Evolutionary conservation across 2,329 filamentous ascomycete genomes (phyloP), one percentile per base, ranked within the genome.

Genomic region (Trichoderma simmonsii): DNA sequence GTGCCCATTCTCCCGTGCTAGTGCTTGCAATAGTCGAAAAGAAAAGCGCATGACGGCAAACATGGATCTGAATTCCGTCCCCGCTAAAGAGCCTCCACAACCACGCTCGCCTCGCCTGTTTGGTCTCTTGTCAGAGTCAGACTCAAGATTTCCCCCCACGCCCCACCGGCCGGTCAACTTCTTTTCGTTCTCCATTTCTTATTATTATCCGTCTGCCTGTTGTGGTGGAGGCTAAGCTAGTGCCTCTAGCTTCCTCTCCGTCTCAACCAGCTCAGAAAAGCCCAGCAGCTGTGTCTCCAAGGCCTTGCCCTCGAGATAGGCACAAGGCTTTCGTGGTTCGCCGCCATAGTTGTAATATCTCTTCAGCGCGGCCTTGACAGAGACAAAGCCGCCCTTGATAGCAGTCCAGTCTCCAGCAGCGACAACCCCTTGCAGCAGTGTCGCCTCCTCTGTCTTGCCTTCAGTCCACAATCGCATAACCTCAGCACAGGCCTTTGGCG

Each of bases 391-490:
- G 15, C 89, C 89, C 76, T 91, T 86, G 73, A 92, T 92, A 61
- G 89, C 89, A 0, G 86, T 86, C 91, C 91, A 93, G 80, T 93
- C 91, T 26, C 89, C 91, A 39, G 86, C 82, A 1, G 90, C 90
- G 26, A 93, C 86, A 34, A 91, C 79, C 43, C 85, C 88, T 80
- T 93, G 92, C 77, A 93, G 78, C 75, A 86, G 85, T 69, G 86
- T 85, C 1, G 92, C 91, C 76, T 92, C 88, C 5, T 86, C 82
- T 8, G 79, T 71, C 72, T 88, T 84, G 32, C 91, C 91, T n/a
- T 83, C 80, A 51, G 85, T 83, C 80, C 89, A 92, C 6, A 92
- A 82, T 73, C 88, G 82, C 70, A 89, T 80, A 18, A 93, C 82
- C 77, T 88, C 83, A 30, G 90, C 86, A 79, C 91, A 92, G 4